Evolutionary conservation across 441 rosid species (phyloP).

Genomic region (Rhodomyrtus psidioides): DNA sequence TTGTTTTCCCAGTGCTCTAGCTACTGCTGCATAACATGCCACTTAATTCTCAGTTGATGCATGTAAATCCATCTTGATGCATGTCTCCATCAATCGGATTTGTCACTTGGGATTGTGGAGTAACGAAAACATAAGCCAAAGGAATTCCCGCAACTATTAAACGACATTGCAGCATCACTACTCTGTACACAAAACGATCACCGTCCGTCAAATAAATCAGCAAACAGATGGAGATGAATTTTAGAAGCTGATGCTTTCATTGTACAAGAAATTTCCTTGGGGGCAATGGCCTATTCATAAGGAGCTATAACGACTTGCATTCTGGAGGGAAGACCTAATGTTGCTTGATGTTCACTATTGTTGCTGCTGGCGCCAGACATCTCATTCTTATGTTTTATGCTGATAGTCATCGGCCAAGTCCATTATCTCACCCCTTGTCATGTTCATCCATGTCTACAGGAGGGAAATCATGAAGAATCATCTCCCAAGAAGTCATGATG

Average conservation of each 20-base stretch:
- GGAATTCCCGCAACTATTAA: background rate
- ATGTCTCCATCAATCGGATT: background rate
- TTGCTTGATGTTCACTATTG: background rate
- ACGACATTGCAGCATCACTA: background rate
- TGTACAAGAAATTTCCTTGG: background rate
- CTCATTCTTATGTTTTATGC: background rate
- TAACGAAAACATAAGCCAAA: background rate
- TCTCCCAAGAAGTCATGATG: conserved; percentile 15
- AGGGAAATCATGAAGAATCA: background rate
- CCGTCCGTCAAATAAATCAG: background rate
- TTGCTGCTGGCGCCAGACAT: background rate
- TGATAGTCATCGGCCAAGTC: background rate
- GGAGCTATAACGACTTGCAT: background rate
- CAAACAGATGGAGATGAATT: background rate
- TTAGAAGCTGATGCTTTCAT: background rate
- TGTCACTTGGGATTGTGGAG: background rate
- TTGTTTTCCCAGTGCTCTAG: background rate
- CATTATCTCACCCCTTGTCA: background rate
- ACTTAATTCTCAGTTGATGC: background rate
- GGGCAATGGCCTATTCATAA: background rate
- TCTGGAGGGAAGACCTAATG: background rate
- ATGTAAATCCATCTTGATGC: background rate
- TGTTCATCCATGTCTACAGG: background rate
- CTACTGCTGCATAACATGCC: background rate
- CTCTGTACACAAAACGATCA: background rate